Percentiles rank a stretch among this genome's conserved stretches.
Evolutionary conservation across 768 basidiomycete genomes (phyloP).

Genomic region (Boletus rubescentipes): DNA sequence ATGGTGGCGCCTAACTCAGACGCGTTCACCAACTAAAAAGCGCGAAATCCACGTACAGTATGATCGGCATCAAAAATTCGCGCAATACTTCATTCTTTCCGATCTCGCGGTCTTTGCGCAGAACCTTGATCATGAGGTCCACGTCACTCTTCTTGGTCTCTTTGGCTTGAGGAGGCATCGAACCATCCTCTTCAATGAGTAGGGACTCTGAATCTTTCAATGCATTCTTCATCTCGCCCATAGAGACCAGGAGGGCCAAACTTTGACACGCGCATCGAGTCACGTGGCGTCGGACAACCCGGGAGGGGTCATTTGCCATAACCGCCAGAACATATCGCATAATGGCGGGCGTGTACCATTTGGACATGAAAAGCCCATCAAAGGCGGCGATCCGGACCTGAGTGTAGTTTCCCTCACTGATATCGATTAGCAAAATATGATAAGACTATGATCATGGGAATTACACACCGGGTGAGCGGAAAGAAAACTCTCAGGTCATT

Average conservation of each 20-base stretch:
- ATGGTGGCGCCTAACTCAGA: not conserved
- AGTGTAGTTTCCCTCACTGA: constrained; percentile 89
- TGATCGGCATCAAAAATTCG: constrained; percentile 78
- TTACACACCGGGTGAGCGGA: constrained; percentile 77
- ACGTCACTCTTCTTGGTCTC: constrained; percentile 81
- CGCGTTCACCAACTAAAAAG: not conserved
- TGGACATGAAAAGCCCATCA: constrained; percentile 87
- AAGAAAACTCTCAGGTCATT: constrained; percentile 79
- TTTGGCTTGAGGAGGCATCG: constrained; percentile 63
- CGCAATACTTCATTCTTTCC: constrained; percentile 77
- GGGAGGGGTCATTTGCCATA: constrained; percentile 82
- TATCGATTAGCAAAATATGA: constrained; percentile 10
- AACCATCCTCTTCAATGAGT: constrained; percentile 86
- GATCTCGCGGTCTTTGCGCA: constrained; percentile 85
- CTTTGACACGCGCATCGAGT: constrained; percentile 85
- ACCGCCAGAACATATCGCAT: constrained; percentile 88
- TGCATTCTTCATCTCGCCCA: constrained; percentile 85
- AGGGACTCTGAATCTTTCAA: constrained; percentile 74
- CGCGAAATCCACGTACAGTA: constrained; percentile 54
- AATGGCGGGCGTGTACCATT: constrained; percentile 82
- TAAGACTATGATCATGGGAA: not conserved
- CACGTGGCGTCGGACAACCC: constrained; percentile 81
- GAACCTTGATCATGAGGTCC: constrained; percentile 80
- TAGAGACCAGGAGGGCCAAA: constrained; percentile 77
- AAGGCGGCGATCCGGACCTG: constrained; percentile 92